These are phyloP conservation scores for Suhomyces maxii DNA, from an alignment of 1,139 yeast genomes.

Conservation along the genomic window DNA sequence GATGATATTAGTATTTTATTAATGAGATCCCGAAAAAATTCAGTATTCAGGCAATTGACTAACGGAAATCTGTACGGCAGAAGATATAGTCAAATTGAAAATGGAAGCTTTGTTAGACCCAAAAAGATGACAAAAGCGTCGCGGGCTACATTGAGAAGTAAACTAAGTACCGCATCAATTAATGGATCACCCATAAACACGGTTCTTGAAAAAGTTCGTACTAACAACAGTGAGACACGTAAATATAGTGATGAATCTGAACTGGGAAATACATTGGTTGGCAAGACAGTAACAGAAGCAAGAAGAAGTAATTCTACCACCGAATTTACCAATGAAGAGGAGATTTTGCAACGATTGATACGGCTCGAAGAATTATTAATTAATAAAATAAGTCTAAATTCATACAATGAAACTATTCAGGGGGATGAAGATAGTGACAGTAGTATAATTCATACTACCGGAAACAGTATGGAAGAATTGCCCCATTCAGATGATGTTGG, in stretches of 20 bases:
- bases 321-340: slow-evolving; percentile 4
- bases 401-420: slow-evolving; percentile 9
- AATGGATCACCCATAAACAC: slow-evolving; percentile 13
- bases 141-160: slow-evolving; percentile 24
- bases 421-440: slow-evolving; percentile 6
- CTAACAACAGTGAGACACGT: slow-evolving; percentile 15
- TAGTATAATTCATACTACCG: slow-evolving; percentile 1
- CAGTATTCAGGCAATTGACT: slow-evolving; percentile 13
- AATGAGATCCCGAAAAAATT: slow-evolving; percentile 25
- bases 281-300: slow-evolving; percentile 1
- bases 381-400: slow-evolving; percentile 5
- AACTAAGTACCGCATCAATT: slow-evolving; percentile 36
- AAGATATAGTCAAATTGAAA: slow-evolving; percentile 16
- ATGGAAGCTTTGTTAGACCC: slow-evolving; percentile 6
- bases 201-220: slow-evolving; percentile 14
- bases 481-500: background rate
- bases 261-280: slow-evolving; percentile 8
- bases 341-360: slow-evolving; percentile 12
- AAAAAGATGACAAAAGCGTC: slow-evolving; percentile 5
- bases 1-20: slow-evolving; percentile 25
- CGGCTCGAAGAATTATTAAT: slow-evolving; percentile 13
- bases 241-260: slow-evolving; percentile 7
- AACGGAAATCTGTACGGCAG: slow-evolving; percentile 9
- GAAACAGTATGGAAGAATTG: slow-evolving; percentile 1
- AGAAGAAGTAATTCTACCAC: background rate